A percentile compares a stretch with the other conserved stretches of the same genome.
Evolutionary conservation across 1,284 basidiomycete genomes (phyloP).

Genomic region (Heliocybe sulcata): DNA sequence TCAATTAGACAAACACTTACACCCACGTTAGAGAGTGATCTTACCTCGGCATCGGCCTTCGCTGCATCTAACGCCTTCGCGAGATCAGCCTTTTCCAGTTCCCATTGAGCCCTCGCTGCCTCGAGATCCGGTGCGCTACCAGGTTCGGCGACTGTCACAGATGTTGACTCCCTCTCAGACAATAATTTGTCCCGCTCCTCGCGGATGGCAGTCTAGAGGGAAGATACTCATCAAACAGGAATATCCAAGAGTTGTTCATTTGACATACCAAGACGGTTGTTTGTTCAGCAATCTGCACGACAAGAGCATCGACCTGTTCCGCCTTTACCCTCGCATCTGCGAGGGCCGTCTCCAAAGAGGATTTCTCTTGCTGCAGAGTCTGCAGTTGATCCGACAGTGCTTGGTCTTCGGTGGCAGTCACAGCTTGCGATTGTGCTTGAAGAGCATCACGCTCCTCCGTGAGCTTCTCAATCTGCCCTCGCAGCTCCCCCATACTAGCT

Average conservation of each 20-base stretch:
- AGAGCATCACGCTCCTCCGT: conserved; percentile 26
- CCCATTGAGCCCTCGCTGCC: conserved; percentile 33
- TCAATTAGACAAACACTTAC: background rate
- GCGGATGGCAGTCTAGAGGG: conserved; percentile 41
- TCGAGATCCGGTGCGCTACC: conserved; percentile 21
- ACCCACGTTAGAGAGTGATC: conserved; percentile 2
- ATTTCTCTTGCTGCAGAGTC: conserved; percentile 34
- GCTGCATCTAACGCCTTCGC: conserved; percentile 54
- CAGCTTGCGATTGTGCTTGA: conserved; percentile 14
- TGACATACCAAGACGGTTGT: conserved; percentile 36
- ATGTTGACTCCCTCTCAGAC: conserved; percentile 49
- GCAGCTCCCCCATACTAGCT: conserved; percentile 17
- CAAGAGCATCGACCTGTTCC: conserved; percentile 7
- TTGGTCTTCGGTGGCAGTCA: conserved; percentile 11
- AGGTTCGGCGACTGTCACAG: conserved; percentile 16
- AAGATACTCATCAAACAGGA: conserved; percentile 2
- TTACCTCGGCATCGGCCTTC: conserved; percentile 45
- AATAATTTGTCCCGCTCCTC: conserved; percentile 55
- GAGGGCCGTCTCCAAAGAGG: conserved; percentile 30
- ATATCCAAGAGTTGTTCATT: background rate
- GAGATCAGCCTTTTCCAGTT: conserved; percentile 51
- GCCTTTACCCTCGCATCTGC: conserved; percentile 27
- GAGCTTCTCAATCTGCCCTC: conserved; percentile 19
- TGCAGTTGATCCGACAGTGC: conserved; percentile 27
- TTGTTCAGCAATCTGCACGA: conserved; percentile 9